Evolutionary conservation across 768 basidiomycete genomes (phyloP).

Genomic region (Mycena maculata): DNA sequence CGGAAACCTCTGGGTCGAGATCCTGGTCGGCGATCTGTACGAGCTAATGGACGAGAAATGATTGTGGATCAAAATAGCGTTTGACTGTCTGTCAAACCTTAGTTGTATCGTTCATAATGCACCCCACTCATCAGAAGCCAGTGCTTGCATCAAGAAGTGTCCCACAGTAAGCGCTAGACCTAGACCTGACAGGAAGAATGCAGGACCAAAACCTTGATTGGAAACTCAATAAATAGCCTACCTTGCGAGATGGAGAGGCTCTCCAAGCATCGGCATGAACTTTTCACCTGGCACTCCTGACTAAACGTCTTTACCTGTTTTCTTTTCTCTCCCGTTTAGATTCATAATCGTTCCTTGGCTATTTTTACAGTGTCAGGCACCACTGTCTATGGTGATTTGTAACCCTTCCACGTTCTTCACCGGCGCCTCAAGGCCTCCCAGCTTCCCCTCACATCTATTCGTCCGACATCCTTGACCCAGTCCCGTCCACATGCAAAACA

Average conservation of each 20-base stretch:
- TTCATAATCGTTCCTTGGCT: no score
- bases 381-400: background rate
- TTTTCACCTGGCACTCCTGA: no score
- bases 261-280: no score
- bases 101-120: background rate
- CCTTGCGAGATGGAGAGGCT: no score
- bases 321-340: no score
- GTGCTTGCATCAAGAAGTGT: no score
- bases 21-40: constrained; percentile 69
- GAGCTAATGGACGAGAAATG: constrained; percentile 79
- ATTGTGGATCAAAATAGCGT: constrained; percentile 52
- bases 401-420: background rate
- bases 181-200: no score
- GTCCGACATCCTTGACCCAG: no score
- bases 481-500: background rate
- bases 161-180: no score
- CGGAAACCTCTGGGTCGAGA: constrained; percentile 80
- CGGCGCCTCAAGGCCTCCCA: background rate
- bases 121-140: constrained; percentile 7
- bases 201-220: background rate
- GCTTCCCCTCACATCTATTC: no score
- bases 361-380: background rate
- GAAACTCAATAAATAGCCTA: no score
- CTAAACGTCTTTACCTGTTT: no score
- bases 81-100: background rate